phyloP scores from a whole-genome alignment of 2,329 filamentous ascomycete species.

The Bipolaris zeicola region DNA sequence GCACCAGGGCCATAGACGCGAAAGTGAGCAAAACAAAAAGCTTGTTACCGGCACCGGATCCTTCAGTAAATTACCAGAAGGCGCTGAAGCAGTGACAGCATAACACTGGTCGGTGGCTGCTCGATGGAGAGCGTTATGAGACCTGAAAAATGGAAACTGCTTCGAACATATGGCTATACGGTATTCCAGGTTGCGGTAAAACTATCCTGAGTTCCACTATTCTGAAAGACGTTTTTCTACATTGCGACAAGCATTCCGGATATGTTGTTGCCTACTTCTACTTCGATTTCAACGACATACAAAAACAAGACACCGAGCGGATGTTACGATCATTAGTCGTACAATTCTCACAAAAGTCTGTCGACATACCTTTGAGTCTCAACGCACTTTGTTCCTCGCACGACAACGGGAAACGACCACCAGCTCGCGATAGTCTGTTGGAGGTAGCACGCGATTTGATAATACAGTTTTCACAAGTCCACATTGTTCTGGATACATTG shows the following conservation, averaged over 20 bases:
- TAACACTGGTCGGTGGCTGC: constrained; percentile 47
- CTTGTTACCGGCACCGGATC: constrained; percentile 47
- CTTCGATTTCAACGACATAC: constrained; percentile 47
- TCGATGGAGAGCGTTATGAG: constrained; percentile 32
- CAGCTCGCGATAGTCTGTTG: constrained; percentile 28
- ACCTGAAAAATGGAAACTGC: constrained; percentile 38
- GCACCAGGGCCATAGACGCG: constrained; percentile 5
- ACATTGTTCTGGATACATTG: constrained; percentile 35
- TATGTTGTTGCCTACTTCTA: constrained; percentile 33
- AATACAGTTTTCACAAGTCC: constrained; percentile 23
- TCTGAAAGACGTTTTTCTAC: constrained; percentile 36
- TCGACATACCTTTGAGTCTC: constrained; percentile 21
- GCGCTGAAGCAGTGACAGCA: constrained; percentile 37
- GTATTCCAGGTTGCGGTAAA: constrained; percentile 52
- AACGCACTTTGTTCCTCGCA: constrained; percentile 35
- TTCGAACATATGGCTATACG: constrained; percentile 48
- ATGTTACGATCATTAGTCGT: constrained; percentile 48
- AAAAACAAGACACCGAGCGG: constrained; percentile 45
- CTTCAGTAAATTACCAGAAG: constrained; percentile 43
- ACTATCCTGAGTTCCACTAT: constrained; percentile 49
- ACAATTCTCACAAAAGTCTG: constrained; percentile 41
- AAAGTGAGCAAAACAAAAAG: constrained; percentile 17
- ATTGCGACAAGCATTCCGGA: constrained; percentile 14
- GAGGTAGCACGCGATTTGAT: constrained; percentile 33
- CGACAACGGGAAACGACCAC: constrained; percentile 28